These are phyloP conservation scores for Dentipellis fragilis DNA, from an alignment of 768 basidiomycete genomes.

Conservation along the genomic window DNA sequence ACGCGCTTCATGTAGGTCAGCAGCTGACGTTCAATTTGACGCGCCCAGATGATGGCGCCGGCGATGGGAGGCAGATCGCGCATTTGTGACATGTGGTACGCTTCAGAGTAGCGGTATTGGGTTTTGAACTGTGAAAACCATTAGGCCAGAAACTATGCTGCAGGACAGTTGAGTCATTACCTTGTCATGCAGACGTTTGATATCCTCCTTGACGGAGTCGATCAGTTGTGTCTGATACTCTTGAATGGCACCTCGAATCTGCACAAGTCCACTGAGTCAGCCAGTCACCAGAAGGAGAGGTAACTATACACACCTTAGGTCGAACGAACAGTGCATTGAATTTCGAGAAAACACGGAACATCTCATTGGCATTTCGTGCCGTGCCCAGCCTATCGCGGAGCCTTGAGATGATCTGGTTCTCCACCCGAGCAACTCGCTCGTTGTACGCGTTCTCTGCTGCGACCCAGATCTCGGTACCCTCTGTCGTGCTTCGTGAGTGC, in stretches of 20 bases:
- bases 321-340: slow-evolving; percentile 96
- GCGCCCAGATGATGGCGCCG: slow-evolving; percentile 96
- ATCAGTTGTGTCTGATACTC: slow-evolving; percentile 99
- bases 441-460: slow-evolving; percentile 97
- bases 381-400: slow-evolving; percentile 88
- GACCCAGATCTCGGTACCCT: slow-evolving; percentile 97
- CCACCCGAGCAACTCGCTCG: slow-evolving; percentile 92
- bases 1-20: slow-evolving; percentile 97
- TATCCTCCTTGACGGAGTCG: slow-evolving; percentile 97
- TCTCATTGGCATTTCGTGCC: slow-evolving; percentile 95
- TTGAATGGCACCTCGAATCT: slow-evolving; percentile 97
- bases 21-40: slow-evolving; percentile 96
- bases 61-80: slow-evolving; percentile 98
- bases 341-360: slow-evolving; percentile 98
- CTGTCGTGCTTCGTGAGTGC: slow-evolving; percentile 27
- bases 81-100: slow-evolving; percentile 98
- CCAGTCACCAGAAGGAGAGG: background rate
- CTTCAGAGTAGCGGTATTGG: slow-evolving; percentile 90
- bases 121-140: slow-evolving; percentile 66
- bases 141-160: background rate
- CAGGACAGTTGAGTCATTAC: slow-evolving; percentile 22
- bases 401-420: slow-evolving; percentile 96
- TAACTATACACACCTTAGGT: slow-evolving; percentile 58
- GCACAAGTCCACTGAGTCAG: background rate
- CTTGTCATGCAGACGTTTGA: slow-evolving; percentile 91